A percentile compares a stretch with the other conserved stretches of the same genome.
Evolutionary conservation across 176 grass and related monocot genomes (phyloP).

Genomic region (Lolium perenne): DNA sequence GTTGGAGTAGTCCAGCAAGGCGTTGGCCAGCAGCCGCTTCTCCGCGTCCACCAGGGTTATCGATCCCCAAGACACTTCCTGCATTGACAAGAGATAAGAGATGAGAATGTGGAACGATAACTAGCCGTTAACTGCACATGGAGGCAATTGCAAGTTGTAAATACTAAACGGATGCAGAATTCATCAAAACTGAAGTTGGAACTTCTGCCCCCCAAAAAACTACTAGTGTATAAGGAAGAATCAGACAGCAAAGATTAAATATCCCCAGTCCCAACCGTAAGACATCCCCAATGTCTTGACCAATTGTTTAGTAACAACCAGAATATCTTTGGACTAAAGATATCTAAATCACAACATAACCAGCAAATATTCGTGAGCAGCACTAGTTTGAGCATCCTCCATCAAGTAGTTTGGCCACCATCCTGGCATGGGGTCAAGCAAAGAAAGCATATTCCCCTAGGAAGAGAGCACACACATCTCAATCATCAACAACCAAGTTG

Average conservation of each 20-base stretch:
- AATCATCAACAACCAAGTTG: slow-evolving; percentile 53
- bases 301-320: not conserved
- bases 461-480: slow-evolving; percentile 16
- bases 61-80: slow-evolving; percentile 93
- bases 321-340: not conserved
- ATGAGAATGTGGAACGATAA: slow-evolving; percentile 6
- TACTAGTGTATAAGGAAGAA: too few species aligned
- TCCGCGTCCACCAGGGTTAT: slow-evolving; percentile 83
- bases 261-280: not conserved
- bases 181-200: too few species aligned
- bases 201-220: too few species aligned
- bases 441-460: slow-evolving; percentile 37
- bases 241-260: not conserved
- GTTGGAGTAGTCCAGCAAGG: slow-evolving; percentile 78
- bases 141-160: slow-evolving; percentile 15
- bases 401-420: slow-evolving; percentile 42
- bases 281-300: slow-evolving; percentile 12
- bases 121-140: not conserved
- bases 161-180: not conserved
- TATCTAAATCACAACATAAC: not conserved
- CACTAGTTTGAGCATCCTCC: slow-evolving; percentile 37
- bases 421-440: slow-evolving; percentile 29
- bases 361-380: slow-evolving; percentile 31
- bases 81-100: slow-evolving; percentile 31
- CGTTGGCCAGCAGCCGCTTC: slow-evolving; percentile 85